Conservation (phyloP, 2,329 filamentous ascomycete species). For the Cylindrodendrum hubeiense region DNA sequence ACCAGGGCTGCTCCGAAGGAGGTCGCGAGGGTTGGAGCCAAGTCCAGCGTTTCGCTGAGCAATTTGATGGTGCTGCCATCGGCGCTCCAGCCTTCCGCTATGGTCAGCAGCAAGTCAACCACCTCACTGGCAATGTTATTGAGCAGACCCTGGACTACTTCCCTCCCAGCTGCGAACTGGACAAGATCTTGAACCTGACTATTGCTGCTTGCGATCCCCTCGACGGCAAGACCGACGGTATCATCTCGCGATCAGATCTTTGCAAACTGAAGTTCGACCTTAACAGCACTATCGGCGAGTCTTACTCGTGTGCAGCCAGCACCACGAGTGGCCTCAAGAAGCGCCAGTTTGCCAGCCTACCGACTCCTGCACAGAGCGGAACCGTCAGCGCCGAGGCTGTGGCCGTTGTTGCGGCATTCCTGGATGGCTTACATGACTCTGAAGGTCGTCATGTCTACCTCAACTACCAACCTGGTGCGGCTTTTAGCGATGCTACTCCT, state of each 20-base stretch:
- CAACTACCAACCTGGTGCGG: slow-evolving; percentile 47
- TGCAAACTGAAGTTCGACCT: slow-evolving; percentile 49
- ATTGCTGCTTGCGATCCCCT: slow-evolving; percentile 21
- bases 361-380: slow-evolving; percentile 47
- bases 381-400: slow-evolving; percentile 49
- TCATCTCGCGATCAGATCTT: slow-evolving; percentile 20
- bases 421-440: slow-evolving; percentile 52
- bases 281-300: slow-evolving; percentile 45
- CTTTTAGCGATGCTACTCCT: slow-evolving; percentile 50
- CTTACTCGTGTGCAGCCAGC: slow-evolving; percentile 47
- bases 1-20: slow-evolving; percentile 67
- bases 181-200: slow-evolving; percentile 21
- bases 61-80: slow-evolving; percentile 60
- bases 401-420: slow-evolving; percentile 48
- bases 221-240: slow-evolving; percentile 17
- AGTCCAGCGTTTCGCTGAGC: slow-evolving; percentile 62
- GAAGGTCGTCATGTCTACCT: slow-evolving; percentile 52
- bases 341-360: slow-evolving; percentile 29
- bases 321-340: not conserved
- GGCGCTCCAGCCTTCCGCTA: slow-evolving; percentile 63
- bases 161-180: slow-evolving; percentile 43
- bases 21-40: slow-evolving; percentile 63
- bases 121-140: slow-evolving; percentile 54
- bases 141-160: slow-evolving; percentile 55
- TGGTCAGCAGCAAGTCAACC: slow-evolving; percentile 59